phyloP scores from a whole-genome alignment of 148 eudicot genomes.

The Rhododendron ferrugineum region DNA sequence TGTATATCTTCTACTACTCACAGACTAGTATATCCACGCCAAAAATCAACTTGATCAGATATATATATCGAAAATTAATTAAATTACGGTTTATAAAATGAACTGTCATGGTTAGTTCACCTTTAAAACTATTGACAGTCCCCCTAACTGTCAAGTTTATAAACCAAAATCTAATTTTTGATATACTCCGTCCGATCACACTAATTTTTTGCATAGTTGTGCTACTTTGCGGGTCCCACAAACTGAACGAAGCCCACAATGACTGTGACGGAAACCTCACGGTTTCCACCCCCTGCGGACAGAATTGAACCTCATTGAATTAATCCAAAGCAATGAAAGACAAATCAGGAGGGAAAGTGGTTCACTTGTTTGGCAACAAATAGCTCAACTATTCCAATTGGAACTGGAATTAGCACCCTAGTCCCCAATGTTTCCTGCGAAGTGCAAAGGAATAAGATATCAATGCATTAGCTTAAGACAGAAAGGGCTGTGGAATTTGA shows the following conservation, averaged over 20 bases:
- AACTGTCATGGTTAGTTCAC: not conserved
- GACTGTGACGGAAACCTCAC: too few relatives aligned
- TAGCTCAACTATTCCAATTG: slow-evolving; percentile 72
- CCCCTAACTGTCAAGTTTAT: not conserved
- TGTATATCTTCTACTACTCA: too few relatives aligned
- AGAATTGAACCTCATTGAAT: not conserved
- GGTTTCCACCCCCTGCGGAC: too few relatives aligned
- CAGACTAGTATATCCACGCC: not conserved
- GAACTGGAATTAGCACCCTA: slow-evolving; percentile 64
- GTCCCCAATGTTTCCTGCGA: slow-evolving; percentile 64
- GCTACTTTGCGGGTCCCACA: not conserved
- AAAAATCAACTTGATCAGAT: not conserved
- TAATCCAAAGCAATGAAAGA: not conserved
- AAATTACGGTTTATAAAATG: too few relatives aligned
- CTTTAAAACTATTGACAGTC: too few relatives aligned
- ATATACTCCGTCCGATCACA: not conserved
- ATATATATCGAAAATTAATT: too few relatives aligned
- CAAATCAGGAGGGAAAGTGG: not conserved
- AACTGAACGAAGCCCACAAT: too few relatives aligned
- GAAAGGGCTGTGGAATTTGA: not conserved
- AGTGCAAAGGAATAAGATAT: slow-evolving; percentile 17
- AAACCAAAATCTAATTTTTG: too few relatives aligned
- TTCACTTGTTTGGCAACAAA: slow-evolving; percentile 77
- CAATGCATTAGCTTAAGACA: not conserved
- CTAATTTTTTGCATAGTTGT: too few relatives aligned